Evolutionary conservation across 768 basidiomycete genomes (phyloP).

Genomic region (Lactarius trivialis): DNA sequence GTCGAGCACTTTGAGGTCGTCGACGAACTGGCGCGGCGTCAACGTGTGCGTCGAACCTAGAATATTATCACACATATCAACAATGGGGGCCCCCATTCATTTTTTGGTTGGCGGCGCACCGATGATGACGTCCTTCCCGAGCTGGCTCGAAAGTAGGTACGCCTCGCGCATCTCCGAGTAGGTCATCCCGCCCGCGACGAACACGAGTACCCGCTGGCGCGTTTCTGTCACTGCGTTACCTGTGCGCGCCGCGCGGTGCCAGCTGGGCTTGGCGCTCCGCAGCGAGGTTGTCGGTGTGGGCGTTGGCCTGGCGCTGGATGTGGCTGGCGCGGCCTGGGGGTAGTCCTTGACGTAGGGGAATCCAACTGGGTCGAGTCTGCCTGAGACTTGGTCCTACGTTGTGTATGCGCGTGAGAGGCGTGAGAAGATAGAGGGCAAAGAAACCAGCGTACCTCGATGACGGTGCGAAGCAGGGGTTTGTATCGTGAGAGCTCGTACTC

Average conservation of each 20-base stretch:
- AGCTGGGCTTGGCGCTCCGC: slow-evolving; percentile 82
- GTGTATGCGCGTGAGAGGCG: not conserved
- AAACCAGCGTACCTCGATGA: slow-evolving; percentile 62
- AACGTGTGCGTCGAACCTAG: slow-evolving; percentile 84
- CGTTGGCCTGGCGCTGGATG: slow-evolving; percentile 45
- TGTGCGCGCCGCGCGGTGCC: slow-evolving; percentile 72
- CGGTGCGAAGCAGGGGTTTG: slow-evolving; percentile 72
- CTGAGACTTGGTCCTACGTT: slow-evolving; percentile 70
- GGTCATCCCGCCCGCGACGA: slow-evolving; percentile 92
- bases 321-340: slow-evolving; percentile 45
- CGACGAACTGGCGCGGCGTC: slow-evolving; percentile 78
- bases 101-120: slow-evolving; percentile 42
- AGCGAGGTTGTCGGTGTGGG: slow-evolving; percentile 53
- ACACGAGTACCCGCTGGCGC: slow-evolving; percentile 77
- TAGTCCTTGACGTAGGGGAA: slow-evolving; percentile 91
- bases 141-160: slow-evolving; percentile 65
- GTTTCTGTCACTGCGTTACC: slow-evolving; percentile 38
- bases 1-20: slow-evolving; percentile 83
- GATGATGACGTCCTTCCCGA: slow-evolving; percentile 87
- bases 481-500: slow-evolving; percentile 96
- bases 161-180: slow-evolving; percentile 91
- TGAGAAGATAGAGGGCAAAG: not conserved
- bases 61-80: not conserved
- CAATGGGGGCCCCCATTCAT: not conserved
- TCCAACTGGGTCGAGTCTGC: slow-evolving; percentile 64